These are phyloP conservation scores for Flaveria linearis DNA, from an alignment of 129 eudicot genomes.

Conservation along the genomic window DNA sequence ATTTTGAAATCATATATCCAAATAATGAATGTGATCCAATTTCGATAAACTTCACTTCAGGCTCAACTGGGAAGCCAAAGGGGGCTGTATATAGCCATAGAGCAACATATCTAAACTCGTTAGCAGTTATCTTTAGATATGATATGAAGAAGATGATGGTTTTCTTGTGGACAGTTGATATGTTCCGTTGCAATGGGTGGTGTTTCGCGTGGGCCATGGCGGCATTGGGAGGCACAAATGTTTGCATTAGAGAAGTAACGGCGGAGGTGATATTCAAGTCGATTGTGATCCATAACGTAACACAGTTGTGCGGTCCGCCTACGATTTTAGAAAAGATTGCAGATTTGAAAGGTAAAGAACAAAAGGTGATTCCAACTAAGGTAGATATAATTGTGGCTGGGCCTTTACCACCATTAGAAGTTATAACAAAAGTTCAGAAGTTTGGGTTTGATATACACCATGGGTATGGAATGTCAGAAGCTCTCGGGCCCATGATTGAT, in stretches of 20 bases:
- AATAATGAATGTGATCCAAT: constrained; percentile 62
- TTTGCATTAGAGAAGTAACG: constrained; percentile 46
- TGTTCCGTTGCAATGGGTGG: constrained; percentile 86
- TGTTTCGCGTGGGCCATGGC: constrained; percentile 74
- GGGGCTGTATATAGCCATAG: constrained; percentile 78
- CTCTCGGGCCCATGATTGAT: constrained; percentile 47
- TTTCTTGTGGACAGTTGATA: constrained; percentile 72
- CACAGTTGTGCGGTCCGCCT: constrained; percentile 75
- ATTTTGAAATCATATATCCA: constrained; percentile 48
- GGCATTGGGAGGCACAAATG: constrained; percentile 68
- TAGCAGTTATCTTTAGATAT: constrained; percentile 47
- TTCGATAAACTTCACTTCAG: constrained; percentile 67
- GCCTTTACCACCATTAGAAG: constrained; percentile 38
- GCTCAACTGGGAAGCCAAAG: constrained; percentile 67
- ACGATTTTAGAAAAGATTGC: constrained; percentile 47
- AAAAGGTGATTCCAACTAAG: constrained; percentile 11
- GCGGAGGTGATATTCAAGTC: constrained; percentile 41
- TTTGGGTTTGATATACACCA: constrained; percentile 46
- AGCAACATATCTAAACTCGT: constrained; percentile 55
- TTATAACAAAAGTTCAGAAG: constrained; percentile 31
- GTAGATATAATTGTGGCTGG: constrained; percentile 63
- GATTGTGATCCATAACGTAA: constrained; percentile 45
- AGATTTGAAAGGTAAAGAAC: constrained; percentile 9
- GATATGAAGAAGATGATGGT: constrained; percentile 47
- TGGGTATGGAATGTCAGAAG: constrained; percentile 77